These are phyloP conservation scores for Colletotrichum horii DNA, from an alignment of 2,329 filamentous ascomycete genomes.

Conservation along the genomic window DNA sequence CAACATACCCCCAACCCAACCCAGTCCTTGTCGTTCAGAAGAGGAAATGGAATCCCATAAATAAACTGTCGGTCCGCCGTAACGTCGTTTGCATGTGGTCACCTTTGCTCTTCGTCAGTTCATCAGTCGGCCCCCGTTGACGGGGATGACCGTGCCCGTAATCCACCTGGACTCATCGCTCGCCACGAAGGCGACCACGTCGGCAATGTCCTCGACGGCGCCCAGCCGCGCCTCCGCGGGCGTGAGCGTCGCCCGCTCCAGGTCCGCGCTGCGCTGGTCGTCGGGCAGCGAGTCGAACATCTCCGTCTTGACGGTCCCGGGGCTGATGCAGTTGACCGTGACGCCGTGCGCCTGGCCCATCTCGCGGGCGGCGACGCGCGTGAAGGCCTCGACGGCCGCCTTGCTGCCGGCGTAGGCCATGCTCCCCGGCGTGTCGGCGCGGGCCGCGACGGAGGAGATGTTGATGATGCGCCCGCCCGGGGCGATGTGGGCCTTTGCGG, in stretches of 20 bases:
- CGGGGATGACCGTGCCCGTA: conserved; percentile 21
- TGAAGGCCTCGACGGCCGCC: conserved; percentile 23
- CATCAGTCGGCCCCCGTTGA: conserved; percentile 23
- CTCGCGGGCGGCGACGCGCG: conserved; percentile 22
- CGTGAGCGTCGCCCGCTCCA: conserved; percentile 20
- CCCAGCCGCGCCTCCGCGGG: conserved; percentile 22
- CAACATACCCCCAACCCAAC: not conserved
- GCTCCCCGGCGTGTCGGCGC: conserved; percentile 18
- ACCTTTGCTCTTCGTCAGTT: not conserved
- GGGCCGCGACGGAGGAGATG: conserved; percentile 24
- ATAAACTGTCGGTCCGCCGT: not conserved
- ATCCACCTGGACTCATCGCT: conserved; percentile 24
- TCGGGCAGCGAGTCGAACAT: conserved; percentile 21
- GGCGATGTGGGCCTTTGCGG: conserved; percentile 20
- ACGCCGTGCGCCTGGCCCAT: conserved; percentile 21
- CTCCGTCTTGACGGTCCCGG: conserved; percentile 23
- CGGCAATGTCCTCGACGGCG: conserved; percentile 22
- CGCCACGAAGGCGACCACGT: conserved; percentile 22
- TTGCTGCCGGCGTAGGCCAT: conserved; percentile 24
- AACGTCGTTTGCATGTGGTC: not conserved
- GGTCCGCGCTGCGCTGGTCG: conserved; percentile 17
- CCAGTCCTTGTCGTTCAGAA: not conserved
- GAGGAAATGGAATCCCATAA: not conserved
- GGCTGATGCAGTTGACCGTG: conserved; percentile 24
- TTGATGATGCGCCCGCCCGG: conserved; percentile 26